Base-by-base conservation (phyloP, 2,329 filamentous ascomycete species). In the Ophiostoma populinum region DNA sequence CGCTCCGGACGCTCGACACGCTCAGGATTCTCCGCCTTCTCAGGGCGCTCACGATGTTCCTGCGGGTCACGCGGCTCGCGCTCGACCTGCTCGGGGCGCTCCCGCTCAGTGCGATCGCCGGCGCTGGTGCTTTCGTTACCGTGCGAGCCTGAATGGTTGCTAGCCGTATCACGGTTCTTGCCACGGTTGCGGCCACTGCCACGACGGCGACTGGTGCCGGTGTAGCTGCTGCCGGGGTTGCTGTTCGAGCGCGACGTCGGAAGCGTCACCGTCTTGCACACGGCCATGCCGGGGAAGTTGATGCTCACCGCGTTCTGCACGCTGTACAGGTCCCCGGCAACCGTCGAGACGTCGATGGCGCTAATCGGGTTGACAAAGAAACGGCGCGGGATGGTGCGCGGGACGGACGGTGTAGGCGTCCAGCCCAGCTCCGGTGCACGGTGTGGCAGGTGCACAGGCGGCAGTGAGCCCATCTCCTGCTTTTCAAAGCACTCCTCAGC, bases 401-500 rank as follows among this genome's bases (percentile, higher is more conserved):
- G n/a, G n/a, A n/a, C n/a, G n/a, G n/a, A 57, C 10, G 60, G 50
- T 6, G 67, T 69, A 11, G 72, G 66, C 37, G 65, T 61, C 74
- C 75, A 81, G 12, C 72, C 67, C 24, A 66, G 63, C 24, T 70
- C 64, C 1, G 76, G 74, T 5, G 65, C 64, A 38, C 64, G 65
- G 31, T 64, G 61, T 7, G 79, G 79, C n/a, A 85, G 56, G 36
- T 67, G 68, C 17, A 85, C 71, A 16, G 68, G 63, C 1, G 79
- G 79, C n/a, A 82, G 55, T 7, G 79, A 85, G 4, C 79, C 79
- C 60, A 80, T 80, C 51, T 85, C 78, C 47, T 80, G 77, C 48
- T 83, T 77, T 49, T 82, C 80, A 43, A 86, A 86, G 43, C 80
- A 81, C 41, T 80, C 75, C 43, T 83, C 79, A 6, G 79, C 77